Evolutionary conservation across 768 basidiomycete genomes (phyloP), one percentile per base, ranked within the genome.

Genomic region (Psilocybe sp.): DNA sequence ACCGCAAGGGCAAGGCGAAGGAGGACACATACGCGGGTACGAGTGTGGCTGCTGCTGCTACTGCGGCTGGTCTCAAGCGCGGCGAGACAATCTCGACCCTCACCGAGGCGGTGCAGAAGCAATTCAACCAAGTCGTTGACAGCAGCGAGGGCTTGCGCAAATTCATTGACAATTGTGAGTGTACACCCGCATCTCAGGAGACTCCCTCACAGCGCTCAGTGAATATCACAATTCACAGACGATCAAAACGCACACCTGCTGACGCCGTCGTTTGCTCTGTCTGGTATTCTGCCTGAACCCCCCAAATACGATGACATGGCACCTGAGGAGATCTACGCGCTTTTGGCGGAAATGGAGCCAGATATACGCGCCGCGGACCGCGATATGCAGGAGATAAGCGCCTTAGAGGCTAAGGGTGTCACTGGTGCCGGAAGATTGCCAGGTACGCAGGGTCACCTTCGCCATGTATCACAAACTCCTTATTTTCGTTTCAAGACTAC

Each of bases 331-430:
- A 69, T 92, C 7, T 85, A 88, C 36, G 83, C 84, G 0, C 74
- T 88, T 48, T 66, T 92, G 9, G 66, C 76, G 0, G 90, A 93
- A 60, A 87, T 92, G 83, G 91, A 92, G 55, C 79, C 82, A 4
- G 91, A 93, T 45, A 82, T 92, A 44, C 88, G 90, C 28, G 79
- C 82, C 31, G 90, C 89, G 9, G 91, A 92, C 57, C 79, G 86
- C 7, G 89, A 91, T 57, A 80, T 92, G 76, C 79, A 78, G 34
- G 90, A 92, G 61, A 88, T 93, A 31, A 83, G 84, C 50, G 65
- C 73, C 12, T 66, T 92, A 40, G 84, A 87, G 57, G 77, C 77
- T 59, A 87, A 81, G 54, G 88, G 87, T 32, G 82, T 89, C 8
- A 75, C 82, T 4, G 79, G 79, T 5, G 85, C 89, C 0, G 89